Base-by-base conservation (phyloP, 1,284 basidiomycete species). In the Rhodotorula sp. region DNA sequence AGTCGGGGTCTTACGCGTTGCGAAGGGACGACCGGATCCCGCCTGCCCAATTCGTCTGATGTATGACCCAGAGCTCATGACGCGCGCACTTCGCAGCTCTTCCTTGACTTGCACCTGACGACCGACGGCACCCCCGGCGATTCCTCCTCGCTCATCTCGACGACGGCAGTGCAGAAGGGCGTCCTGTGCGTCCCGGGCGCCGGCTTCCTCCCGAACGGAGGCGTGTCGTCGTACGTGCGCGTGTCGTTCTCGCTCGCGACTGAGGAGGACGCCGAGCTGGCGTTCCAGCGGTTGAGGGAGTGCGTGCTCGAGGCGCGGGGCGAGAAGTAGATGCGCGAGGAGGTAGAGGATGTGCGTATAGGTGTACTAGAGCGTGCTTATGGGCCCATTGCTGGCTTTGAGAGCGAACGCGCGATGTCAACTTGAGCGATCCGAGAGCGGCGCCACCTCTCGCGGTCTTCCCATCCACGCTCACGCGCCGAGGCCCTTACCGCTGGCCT, bases 121-220 rank as follows among this genome's bases (percentile, higher is more conserved):
- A 80, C 46, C 37, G 70, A 73, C 55, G 71, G 73, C 19, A 81
- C 79, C 6, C 85, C 86, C 61, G 87, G 86, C 27, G 93, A 97
- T 81, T 91, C 91, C 5, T 88, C 87, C 77, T 82, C 85, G n/a
- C 79, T 97, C 61, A 92, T 97, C 78, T 84, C 86, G 65, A 89
- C 87, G 25, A 89, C 89, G 76, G 94, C 94, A 3, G 85, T 91
- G 62, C 87, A 88, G 67, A 88, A 88, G 63, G 92, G 92, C 34
- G 91, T 98, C 5, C 86, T 98, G 32, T 93, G 91, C 19, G 87
- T 97, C 10, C 95, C 95, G 1, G 83, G 83, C 36, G 74, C 76
- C 0, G 93, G 93, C 9, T 95, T 94, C 83, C 84, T 90, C 75
- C 91, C 93, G 4, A 87, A 85, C 65, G 88, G 87, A 21, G 82